Conservation (phyloP, 768 basidiomycete genomes). For the Pisolithus microcarpus region DNA sequence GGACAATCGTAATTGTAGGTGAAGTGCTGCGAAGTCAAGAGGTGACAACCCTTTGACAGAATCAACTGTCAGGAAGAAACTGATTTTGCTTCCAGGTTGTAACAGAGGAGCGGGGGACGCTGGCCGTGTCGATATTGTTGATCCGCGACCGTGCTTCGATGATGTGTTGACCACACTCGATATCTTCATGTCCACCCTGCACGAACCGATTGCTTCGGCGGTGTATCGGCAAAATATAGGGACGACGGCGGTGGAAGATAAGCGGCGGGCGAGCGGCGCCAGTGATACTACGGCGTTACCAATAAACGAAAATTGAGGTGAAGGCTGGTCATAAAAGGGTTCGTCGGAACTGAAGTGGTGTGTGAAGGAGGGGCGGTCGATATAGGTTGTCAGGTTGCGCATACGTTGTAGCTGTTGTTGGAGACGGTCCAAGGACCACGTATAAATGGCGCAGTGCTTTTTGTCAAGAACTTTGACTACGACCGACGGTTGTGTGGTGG, state of each 20-base stretch:
- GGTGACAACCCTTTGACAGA: constrained; percentile 82
- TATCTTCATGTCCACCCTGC: constrained; percentile 78
- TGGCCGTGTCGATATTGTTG: constrained; percentile 61
- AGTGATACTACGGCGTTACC: constrained; percentile 82
- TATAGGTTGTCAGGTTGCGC: constrained; percentile 86
- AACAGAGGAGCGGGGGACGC: constrained; percentile 68
- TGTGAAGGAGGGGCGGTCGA: constrained; percentile 87
- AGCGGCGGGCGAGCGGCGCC: constrained; percentile 66
- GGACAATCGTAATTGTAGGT: constrained; percentile 83
- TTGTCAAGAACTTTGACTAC: constrained; percentile 90
- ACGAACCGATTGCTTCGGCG: constrained; percentile 91
- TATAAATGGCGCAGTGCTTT: constrained; percentile 77
- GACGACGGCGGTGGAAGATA: constrained; percentile 67
- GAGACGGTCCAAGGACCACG: constrained; percentile 87
- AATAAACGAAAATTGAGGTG: constrained; percentile 88
- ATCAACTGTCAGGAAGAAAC: constrained; percentile 82
- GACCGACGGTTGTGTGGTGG: constrained; percentile 72
- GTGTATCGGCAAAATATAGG: constrained; percentile 95
- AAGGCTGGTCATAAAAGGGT: constrained; percentile 84
- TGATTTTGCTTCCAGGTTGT: constrained; percentile 72
- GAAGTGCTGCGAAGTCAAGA: constrained; percentile 81
- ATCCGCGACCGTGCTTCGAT: constrained; percentile 52
- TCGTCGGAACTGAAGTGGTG: constrained; percentile 92
- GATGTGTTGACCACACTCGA: constrained; percentile 57
- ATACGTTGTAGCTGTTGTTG: constrained; percentile 86